Conservation (phyloP, 192 early-diverging fungal species). For the Backusella tarrabulga region DNA sequence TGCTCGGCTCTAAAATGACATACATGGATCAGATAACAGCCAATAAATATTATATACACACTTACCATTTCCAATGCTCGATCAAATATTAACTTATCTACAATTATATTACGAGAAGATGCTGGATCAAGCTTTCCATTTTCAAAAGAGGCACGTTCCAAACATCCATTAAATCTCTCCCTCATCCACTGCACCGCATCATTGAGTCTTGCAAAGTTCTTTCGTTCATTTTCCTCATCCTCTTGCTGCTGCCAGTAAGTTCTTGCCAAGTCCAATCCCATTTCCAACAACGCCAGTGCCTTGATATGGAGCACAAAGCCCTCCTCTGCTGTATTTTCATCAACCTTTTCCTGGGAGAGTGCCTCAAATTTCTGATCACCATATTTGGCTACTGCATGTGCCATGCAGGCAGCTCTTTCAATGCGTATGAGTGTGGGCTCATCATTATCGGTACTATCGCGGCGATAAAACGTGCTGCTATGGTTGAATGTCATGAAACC, state of each 20-base stretch:
- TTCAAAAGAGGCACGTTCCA: slow-evolving; percentile 75
- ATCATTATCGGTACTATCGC: slow-evolving; percentile 32
- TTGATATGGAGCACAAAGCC: slow-evolving; percentile 70
- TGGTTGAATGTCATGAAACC: slow-evolving; percentile 9
- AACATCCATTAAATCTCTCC: slow-evolving; percentile 85
- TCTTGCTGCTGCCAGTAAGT: slow-evolving; percentile 51
- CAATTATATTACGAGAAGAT: slow-evolving; percentile 34
- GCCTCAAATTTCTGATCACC: slow-evolving; percentile 58
- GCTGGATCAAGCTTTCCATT: slow-evolving; percentile 46
- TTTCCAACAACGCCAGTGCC: slow-evolving; percentile 62
- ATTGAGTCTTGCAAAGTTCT: slow-evolving; percentile 47
- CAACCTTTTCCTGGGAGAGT: slow-evolving; percentile 39
- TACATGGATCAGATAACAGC: neutral
- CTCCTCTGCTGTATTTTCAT: slow-evolving; percentile 53
- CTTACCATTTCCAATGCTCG: slow-evolving; percentile 66
- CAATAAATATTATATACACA: neutral
- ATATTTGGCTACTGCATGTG: slow-evolving; percentile 65
- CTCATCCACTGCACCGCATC: slow-evolving; percentile 87
- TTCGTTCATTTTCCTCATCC: slow-evolving; percentile 31
- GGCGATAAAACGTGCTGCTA: neutral
- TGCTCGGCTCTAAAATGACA: slow-evolving; percentile 44
- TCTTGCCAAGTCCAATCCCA: slow-evolving; percentile 54
- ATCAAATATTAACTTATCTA: slow-evolving; percentile 75
- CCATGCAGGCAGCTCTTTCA: slow-evolving; percentile 71
- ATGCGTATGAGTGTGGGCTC: slow-evolving; percentile 54